Evolutionary conservation across 371 early-diverging fungal species (phyloP), one percentile per base, ranked within the genome.

Genomic region (Zopfochytrium polystomum): DNA sequence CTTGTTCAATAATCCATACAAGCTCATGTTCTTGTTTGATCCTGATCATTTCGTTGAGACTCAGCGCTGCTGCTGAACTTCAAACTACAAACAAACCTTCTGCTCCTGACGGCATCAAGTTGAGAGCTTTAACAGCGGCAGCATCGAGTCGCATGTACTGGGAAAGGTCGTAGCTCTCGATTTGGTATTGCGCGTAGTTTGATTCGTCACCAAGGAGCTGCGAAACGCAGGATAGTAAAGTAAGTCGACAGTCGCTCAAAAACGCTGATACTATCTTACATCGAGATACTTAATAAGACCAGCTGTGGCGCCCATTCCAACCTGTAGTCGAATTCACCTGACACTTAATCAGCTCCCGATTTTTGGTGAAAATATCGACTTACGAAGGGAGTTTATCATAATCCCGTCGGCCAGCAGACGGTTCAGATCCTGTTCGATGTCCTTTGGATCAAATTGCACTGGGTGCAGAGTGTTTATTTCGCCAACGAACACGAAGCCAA

Each of bases 131-230:
- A 11, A 96, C 80, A 0, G 98, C 98, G 1, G 95, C 85, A 0
- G 90, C 87, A 68, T 95, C 98, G 42, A 97, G 79, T 45, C 86
- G 81, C 95, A 96, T 93, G 68, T 85, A 94, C 68, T 93, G 93
- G 2, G 89, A 83, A 45, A 94, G 71, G 65, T 91, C 89, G 70
- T 91, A 89, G 29, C 77, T 74, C 44, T 70, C 62, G 2, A 95
- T 67, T 1, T 74, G 66, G 66, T 87, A 95, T 51, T 85, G 80
- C 30, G 88, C 86, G 69, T 84, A 83, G 68, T 88, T 90, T 44
- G 80, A 75, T 46, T 87, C 87, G 62, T 93, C 91, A 0, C 72
- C 66, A 52, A 91, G 58, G 5, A 96, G 78, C 67, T 89, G 72
- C n/a, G n/a, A n/a, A n/a, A n/a, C n/a, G n/a, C n/a, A n/a, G n/a